Evolutionary conservation across 2,329 filamentous ascomycete species (phyloP), one percentile per base, ranked within the genome.

Genomic region (Aureobasidium sp.): DNA sequence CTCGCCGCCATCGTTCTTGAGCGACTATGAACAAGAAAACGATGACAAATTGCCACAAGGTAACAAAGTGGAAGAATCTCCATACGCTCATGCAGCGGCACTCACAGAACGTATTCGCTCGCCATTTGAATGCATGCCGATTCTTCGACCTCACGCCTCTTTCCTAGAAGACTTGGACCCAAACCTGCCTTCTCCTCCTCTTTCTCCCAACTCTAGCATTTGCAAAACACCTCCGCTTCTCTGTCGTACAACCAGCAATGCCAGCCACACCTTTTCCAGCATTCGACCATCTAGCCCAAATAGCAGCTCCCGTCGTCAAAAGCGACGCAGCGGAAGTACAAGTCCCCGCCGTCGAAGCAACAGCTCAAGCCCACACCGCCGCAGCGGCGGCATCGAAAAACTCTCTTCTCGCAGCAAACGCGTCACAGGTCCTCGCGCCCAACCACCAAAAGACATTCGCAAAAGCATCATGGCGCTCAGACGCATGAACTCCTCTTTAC

Each of bases 401-500:
- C 8, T 8, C 2, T 34, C 48, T 27, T 34, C 22, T 6, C 25
- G 48, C 27, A 42, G 37, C 37, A 52, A 40, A 16, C 37, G 37
- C 10, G 24, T 40, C 12, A 52, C 37, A 32, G 63, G 63, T 24
- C 70, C 71, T 0, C 67, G 70, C 40, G 54, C 57, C 2, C 63
- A 62, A 7, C 68, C 71, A 2, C 64, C 66, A 1, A 65, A 65
- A 50, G 65, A 66, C 11, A 59, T 74, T 4, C 65, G 70, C 12
- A 64, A 65, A 27, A 69, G 68, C 6, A 69, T 72, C 37, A 63
- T 64, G 55, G 66, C 66, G 16, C 62, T 74, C 3, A 62, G 72
- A 5, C 64, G 71, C 17, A 73, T 73, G 71, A 73, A 74, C 57
- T 70, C 66, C 22, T 41, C 25, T 0, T 7, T 42, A 4, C 38